These are phyloP conservation scores for Ustulina deusta DNA, from an alignment of 2,329 filamentous ascomycete genomes.

Conservation along the genomic window DNA sequence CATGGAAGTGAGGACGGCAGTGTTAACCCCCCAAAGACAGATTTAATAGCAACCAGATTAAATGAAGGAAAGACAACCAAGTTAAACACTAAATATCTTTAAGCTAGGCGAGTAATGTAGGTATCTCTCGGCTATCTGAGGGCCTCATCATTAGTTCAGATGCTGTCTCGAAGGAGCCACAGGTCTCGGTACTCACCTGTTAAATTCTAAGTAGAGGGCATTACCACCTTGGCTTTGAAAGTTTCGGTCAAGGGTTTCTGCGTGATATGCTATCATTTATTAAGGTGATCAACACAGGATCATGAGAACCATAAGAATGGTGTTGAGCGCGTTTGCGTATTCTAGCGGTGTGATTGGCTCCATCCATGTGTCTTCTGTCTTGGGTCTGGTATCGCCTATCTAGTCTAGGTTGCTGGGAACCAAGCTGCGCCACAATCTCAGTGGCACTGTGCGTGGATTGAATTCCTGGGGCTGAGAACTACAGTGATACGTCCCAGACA, in stretches of 20 bases:
- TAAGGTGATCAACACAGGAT: background rate
- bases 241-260: background rate
- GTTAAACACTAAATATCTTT: background rate
- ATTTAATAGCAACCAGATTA: background rate
- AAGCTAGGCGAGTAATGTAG: conserved; percentile 1
- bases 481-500: no score
- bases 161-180: background rate
- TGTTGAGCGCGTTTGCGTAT: conserved; percentile 10
- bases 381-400: background rate
- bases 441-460: conserved; percentile 9
- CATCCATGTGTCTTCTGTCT: conserved; percentile 11
- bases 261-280: background rate
- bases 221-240: background rate
- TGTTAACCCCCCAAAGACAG: background rate
- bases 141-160: conserved; percentile 7
- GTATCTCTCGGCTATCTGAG: background rate
- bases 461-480: background rate
- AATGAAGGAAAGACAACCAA: background rate
- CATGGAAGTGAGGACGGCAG: background rate
- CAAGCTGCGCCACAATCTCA: conserved; percentile 26
- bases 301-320: conserved; percentile 8
- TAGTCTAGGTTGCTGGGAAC: background rate
- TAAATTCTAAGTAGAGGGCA: background rate
- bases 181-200: background rate
- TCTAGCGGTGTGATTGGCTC: conserved; percentile 26